Base-by-base conservation (phyloP, 1,139 yeast genomes). In the Blastobotrys petasosporus region DNA sequence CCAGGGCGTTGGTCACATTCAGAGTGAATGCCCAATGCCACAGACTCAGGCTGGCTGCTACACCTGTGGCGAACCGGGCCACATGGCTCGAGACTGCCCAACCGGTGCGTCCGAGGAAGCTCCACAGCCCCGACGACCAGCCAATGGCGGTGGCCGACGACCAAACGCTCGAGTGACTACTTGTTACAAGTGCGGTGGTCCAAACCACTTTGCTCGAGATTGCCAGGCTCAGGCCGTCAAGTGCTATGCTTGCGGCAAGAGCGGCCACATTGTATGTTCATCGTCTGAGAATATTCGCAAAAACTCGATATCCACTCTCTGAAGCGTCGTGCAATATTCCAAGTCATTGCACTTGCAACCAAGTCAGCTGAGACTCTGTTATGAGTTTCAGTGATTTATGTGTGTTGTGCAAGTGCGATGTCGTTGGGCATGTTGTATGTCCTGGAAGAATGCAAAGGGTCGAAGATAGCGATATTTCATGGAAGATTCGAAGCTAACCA, bases 101-200 rank as follows among this genome's bases (percentile, higher is more conserved):
- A 44, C 39, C 13, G 41, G 32, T 11, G 42, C 16, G 4, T 4
- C 35, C n/a, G 39, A 13, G 9, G 41, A 12, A 4, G 69, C 61
- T 58, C 69, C 82, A 77, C 80, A 79, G 81, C 66, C 82, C 94
- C 68, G 80, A 83, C 55, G 77, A 12, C 33, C 36, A n/a, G 13
- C 30, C 7, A 32, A 29, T 20, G 32, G 36, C 17, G 45, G 45
- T 28, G 32, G 32, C 13, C 42, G 42, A 39, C 46, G 46, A 39
- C 32, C 15, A 16, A 13, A 13, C 35, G 28, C 42, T 10, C 36
- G 46, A 12, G 49, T 74, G 54, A 77, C 85, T 53, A 79, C 88
- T 50, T 86, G 95, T 70, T 85, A 83, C 82, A 85, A 82, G 70
- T 86, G 95, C 68, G 94, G 94, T 61, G 95, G 94, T 54, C 90